Percentiles rank a stretch among this genome's conserved stretches.
phyloP scores from a whole-genome alignment of 768 basidiomycete genomes.

The Lactarius deliciosus region DNA sequence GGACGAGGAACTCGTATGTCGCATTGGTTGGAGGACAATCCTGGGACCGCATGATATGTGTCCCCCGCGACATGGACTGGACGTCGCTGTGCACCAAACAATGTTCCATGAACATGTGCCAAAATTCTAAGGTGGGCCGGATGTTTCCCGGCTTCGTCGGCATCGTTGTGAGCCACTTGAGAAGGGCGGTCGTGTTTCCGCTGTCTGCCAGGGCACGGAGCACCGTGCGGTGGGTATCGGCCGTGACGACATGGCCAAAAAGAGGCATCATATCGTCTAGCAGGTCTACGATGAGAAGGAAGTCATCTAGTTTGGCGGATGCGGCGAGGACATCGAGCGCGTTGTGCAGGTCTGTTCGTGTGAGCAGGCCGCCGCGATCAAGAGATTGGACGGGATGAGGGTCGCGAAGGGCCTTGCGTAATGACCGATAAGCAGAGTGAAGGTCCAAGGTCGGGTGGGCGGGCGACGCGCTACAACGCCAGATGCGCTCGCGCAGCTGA shows the following conservation, averaged over 20 bases:
- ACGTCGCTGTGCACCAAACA: slow-evolving; percentile 32
- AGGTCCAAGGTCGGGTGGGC: slow-evolving; percentile 12
- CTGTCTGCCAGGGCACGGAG: slow-evolving; percentile 48
- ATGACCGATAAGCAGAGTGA: slow-evolving; percentile 20
- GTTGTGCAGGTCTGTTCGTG: slow-evolving; percentile 38
- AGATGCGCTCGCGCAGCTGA: slow-evolving; percentile 22
- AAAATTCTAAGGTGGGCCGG: slow-evolving; percentile 51
- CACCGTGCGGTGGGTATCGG: slow-evolving; percentile 50
- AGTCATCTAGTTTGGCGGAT: slow-evolving; percentile 53
- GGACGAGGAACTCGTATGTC: slow-evolving; percentile 52
- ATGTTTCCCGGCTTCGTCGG: slow-evolving; percentile 47
- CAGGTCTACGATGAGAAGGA: slow-evolving; percentile 54
- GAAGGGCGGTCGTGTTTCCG: slow-evolving; percentile 45
- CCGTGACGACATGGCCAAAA: slow-evolving; percentile 47
- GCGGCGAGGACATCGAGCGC: slow-evolving; percentile 48
- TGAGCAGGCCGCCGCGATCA: slow-evolving; percentile 27
- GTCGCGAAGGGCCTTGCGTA: slow-evolving; percentile 24
- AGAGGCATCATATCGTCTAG: slow-evolving; percentile 49
- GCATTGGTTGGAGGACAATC: slow-evolving; percentile 45
- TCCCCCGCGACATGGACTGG: slow-evolving; percentile 22
- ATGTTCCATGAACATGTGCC: slow-evolving; percentile 52
- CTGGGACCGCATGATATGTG: slow-evolving; percentile 36
- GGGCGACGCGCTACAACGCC: slow-evolving; percentile 16
- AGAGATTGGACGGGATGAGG: not conserved
- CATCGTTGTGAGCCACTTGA: slow-evolving; percentile 56